Percentiles rank a stretch among this genome's conserved stretches.
phyloP scores from a whole-genome alignment of 495 filamentous ascomycete genomes.

The Aspergillus incahuasiensis region DNA sequence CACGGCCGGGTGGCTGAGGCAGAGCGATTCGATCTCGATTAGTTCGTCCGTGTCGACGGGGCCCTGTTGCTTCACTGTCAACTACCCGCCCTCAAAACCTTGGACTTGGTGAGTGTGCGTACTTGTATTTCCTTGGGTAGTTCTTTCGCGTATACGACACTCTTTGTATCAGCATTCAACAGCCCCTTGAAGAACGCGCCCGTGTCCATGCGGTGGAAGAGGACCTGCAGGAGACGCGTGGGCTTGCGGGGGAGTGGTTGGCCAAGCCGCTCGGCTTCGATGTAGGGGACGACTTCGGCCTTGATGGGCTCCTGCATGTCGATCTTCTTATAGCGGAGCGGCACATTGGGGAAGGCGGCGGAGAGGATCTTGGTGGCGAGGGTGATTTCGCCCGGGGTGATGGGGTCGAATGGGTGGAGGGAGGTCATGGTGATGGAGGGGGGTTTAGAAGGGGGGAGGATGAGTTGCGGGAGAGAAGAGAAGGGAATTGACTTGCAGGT shows the following conservation, averaged over 20 bases:
- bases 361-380: slow-evolving; percentile 35
- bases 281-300: slow-evolving; percentile 34
- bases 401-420: slow-evolving; percentile 39
- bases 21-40: slow-evolving; percentile 37
- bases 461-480: neutral
- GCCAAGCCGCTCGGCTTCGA: slow-evolving; percentile 35
- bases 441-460: neutral
- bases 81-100: neutral
- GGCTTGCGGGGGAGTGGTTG: slow-evolving; percentile 30
- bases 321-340: slow-evolving; percentile 37
- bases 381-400: slow-evolving; percentile 37
- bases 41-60: slow-evolving; percentile 41
- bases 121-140: slow-evolving; percentile 38
- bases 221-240: slow-evolving; percentile 34
- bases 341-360: slow-evolving; percentile 30
- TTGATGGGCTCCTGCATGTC: slow-evolving; percentile 38
- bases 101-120: no score
- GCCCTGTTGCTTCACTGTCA: slow-evolving; percentile 18
- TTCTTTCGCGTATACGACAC: slow-evolving; percentile 34
- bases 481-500: no score
- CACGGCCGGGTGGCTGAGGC: slow-evolving; percentile 37
- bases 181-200: slow-evolving; percentile 38
- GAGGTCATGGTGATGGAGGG: slow-evolving; percentile 5
- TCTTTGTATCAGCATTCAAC: slow-evolving; percentile 30
- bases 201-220: slow-evolving; percentile 36